A percentile compares a stretch with the other conserved stretches of the same genome.
Conservation (phyloP, 257 asterid species). For the Rehmannia glutinosa region DNA sequence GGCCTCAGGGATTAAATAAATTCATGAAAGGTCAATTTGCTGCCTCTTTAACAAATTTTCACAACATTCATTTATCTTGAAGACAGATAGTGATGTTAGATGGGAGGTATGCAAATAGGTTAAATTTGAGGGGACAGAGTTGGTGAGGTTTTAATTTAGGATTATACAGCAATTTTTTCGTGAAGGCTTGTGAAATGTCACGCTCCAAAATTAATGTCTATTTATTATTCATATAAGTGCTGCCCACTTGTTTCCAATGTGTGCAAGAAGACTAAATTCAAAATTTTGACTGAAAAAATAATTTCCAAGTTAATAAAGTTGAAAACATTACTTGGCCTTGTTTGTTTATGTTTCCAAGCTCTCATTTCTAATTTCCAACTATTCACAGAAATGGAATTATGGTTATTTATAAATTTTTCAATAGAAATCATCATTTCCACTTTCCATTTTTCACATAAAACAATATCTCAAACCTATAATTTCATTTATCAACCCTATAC, state of each 20-base stretch:
- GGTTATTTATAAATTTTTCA: too few relatives aligned
- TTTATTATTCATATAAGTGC: neutral
- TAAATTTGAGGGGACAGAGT: neutral
- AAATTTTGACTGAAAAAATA: neutral
- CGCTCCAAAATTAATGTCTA: neutral
- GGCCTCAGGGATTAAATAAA: neutral
- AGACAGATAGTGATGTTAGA: conserved; percentile 18
- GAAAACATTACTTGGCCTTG: too few relatives aligned
- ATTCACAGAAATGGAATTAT: too few relatives aligned
- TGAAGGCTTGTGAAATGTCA: conserved; percentile 7
- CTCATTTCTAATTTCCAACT: too few relatives aligned
- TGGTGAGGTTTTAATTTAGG: conserved; percentile 2
- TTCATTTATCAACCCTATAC: too few relatives aligned
- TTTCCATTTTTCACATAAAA: too few relatives aligned
- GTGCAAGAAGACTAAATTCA: neutral
- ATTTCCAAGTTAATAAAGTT: too few relatives aligned
- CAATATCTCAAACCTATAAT: too few relatives aligned
- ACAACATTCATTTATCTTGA: neutral
- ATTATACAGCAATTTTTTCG: neutral
- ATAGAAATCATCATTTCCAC: too few relatives aligned
- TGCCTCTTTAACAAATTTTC: neutral
- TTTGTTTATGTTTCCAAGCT: too few relatives aligned
- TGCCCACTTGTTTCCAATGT: neutral
- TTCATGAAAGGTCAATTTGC: neutral
- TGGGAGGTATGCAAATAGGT: neutral